phyloP scores from a whole-genome alignment of 2,329 filamentous ascomycete species.

The Talaromyces sp. region DNA sequence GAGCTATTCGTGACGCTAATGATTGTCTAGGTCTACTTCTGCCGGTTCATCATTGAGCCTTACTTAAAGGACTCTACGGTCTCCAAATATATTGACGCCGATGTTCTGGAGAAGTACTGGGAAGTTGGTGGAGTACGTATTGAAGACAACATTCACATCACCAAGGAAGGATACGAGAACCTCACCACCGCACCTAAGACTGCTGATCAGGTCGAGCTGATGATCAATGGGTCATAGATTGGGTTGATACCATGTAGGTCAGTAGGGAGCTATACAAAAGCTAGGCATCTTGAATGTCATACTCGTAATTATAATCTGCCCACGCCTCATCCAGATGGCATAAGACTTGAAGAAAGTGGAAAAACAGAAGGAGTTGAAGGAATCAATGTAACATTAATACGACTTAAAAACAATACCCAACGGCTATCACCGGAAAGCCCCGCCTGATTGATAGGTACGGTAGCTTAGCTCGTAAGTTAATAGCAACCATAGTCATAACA shows the following conservation, averaged over 20 bases:
- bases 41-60: constrained; percentile 78
- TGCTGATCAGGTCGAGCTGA: constrained; percentile 58
- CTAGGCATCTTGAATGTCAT: background rate
- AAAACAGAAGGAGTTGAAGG: background rate
- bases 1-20: background rate
- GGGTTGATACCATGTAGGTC: background rate
- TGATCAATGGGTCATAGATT: constrained; percentile 12
- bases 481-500: background rate
- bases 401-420: background rate
- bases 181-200: constrained; percentile 76
- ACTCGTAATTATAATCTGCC: background rate
- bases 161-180: constrained; percentile 73
- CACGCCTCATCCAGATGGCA: no score
- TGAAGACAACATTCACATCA: constrained; percentile 85
- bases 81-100: constrained; percentile 69
- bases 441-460: background rate
- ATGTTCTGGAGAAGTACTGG: constrained; percentile 75
- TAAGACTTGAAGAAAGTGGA: background rate
- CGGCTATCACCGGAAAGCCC: constrained; percentile 14
- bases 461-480: background rate
- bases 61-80: constrained; percentile 70
- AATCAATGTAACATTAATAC: background rate
- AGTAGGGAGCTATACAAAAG: background rate
- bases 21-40: constrained; percentile 70
- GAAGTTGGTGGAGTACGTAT: constrained; percentile 88